Percentiles rank a stretch among this genome's conserved stretches.
phyloP scores from a whole-genome alignment of 78 protist genomes.

The Dictyostelium brefeldianum region DNA sequence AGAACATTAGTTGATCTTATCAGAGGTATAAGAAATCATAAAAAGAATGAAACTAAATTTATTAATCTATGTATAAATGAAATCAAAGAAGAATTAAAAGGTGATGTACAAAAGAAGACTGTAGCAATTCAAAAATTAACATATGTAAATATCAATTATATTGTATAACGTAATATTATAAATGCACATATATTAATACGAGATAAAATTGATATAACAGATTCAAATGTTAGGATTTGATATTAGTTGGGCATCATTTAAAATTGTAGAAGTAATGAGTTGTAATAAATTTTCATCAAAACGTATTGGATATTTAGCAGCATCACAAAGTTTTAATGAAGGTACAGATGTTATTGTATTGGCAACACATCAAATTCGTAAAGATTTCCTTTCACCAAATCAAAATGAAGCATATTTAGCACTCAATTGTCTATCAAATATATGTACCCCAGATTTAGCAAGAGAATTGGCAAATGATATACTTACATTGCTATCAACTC shows the following conservation, averaged over 20 bases:
- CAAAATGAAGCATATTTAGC: conserved; percentile 95
- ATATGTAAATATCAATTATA: conserved; percentile 87
- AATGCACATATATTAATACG: too few species aligned
- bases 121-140: conserved; percentile 93
- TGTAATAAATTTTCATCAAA: conserved; percentile 89
- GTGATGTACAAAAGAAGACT: conserved; percentile 86
- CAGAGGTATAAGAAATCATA: conserved; percentile 90
- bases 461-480: conserved; percentile 95
- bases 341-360: conserved; percentile 95
- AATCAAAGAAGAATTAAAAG: conserved; percentile 91
- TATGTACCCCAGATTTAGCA: conserved; percentile 96
- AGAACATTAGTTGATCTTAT: conserved; percentile 93
- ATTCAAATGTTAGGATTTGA: conserved; percentile 97
- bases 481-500: conserved; percentile 80
- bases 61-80: conserved; percentile 88
- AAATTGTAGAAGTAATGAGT: conserved; percentile 96
- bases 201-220: conserved; percentile 63
- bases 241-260: conserved; percentile 95
- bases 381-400: conserved; percentile 89
- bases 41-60: conserved; percentile 89
- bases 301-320: conserved; percentile 96
- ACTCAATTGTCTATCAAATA: conserved; percentile 90
- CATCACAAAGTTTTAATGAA: conserved; percentile 91
- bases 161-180: background rate
- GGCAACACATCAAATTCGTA: conserved; percentile 94